Conservation (phyloP, 2,329 filamentous ascomycete species). For the Rhynchosporium agropyri region DNA sequence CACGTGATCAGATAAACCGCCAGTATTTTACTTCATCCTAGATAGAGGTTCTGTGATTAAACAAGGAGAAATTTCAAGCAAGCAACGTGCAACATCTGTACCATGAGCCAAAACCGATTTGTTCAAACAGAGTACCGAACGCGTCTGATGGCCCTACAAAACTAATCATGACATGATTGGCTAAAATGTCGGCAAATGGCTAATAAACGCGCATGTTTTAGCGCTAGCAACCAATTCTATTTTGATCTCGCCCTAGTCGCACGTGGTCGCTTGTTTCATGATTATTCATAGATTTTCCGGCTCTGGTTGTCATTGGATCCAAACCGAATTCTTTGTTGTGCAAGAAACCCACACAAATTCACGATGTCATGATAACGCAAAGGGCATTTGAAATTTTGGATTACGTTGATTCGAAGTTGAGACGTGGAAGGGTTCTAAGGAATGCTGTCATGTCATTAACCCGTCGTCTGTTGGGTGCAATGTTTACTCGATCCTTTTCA, state of each 20-base stretch:
- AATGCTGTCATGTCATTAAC: not conserved
- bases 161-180: conserved; percentile 23
- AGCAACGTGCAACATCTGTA: not conserved
- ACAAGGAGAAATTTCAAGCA: not conserved
- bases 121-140: not conserved
- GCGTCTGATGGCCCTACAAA: conserved; percentile 8
- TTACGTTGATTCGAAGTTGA: not conserved
- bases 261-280: conserved; percentile 26
- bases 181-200: conserved; percentile 10
- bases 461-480: not conserved
- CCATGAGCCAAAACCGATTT: not conserved
- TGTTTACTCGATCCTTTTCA: not conserved
- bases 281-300: conserved; percentile 20
- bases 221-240: conserved; percentile 15
- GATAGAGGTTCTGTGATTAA: not conserved
- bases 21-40: not conserved
- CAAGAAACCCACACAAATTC: not conserved
- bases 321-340: conserved; percentile 1
- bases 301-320: not conserved
- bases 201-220: conserved; percentile 26
- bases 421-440: not conserved
- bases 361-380: conserved; percentile 3
- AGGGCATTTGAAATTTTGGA: not conserved
- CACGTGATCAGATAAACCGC: not conserved
- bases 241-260: not conserved